Conservation (phyloP, 805 yeast species). For the Barnettozyma sucrosica region DNA sequence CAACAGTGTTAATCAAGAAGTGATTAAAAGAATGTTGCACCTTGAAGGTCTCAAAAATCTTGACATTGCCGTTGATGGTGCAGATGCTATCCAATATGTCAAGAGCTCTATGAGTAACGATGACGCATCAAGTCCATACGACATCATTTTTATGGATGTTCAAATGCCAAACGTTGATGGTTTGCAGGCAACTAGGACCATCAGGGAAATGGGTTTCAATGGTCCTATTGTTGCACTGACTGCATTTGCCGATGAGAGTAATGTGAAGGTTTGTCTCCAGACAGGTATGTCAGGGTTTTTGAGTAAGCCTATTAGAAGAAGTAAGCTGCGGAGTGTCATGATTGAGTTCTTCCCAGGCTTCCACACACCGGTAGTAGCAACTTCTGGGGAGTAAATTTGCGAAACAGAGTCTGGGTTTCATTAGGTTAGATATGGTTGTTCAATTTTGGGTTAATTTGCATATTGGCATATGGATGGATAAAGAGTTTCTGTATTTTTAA, state of each 20-base stretch:
- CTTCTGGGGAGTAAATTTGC: conserved; percentile 5
- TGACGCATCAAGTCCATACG: conserved; percentile 38
- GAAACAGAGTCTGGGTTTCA: not conserved
- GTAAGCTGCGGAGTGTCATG: conserved; percentile 53
- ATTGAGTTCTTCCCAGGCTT: conserved; percentile 25
- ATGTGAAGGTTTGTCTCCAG: conserved; percentile 75
- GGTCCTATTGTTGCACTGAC: conserved; percentile 91
- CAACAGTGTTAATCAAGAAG: conserved; percentile 90
- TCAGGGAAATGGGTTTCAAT: conserved; percentile 56
- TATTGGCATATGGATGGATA: not conserved
- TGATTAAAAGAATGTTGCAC: conserved; percentile 78
- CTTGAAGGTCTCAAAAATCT: conserved; percentile 74
- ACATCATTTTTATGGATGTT: conserved; percentile 90
- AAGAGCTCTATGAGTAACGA: conserved; percentile 13
- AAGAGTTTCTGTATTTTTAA: not conserved
- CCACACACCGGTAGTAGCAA: not conserved
- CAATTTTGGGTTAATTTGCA: not conserved
- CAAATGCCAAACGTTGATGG: conserved; percentile 97
- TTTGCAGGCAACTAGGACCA: conserved; percentile 68
- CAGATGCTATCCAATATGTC: conserved; percentile 73
- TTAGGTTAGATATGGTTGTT: not conserved
- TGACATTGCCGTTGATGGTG: conserved; percentile 83
- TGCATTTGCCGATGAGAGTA: conserved; percentile 91
- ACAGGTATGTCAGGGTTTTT: conserved; percentile 94
- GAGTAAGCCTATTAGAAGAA: conserved; percentile 79